Base-by-base conservation (phyloP, 106 monocot genomes). In the Dendrobium catenatum region DNA sequence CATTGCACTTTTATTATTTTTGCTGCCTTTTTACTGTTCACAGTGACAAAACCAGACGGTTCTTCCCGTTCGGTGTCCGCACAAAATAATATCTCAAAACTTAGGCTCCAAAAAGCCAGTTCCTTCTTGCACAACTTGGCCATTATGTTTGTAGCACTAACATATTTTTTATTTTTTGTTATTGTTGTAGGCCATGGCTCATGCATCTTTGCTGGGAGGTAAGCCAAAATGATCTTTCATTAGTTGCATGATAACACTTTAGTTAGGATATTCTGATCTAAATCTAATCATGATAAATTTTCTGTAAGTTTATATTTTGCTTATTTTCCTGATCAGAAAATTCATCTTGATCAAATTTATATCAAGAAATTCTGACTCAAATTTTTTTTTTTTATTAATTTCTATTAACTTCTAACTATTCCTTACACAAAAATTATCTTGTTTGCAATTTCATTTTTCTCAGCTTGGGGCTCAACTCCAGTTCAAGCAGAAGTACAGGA, bases 161-260 rank as follows among this genome's bases (percentile, higher is more conserved):
- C 61, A 61, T 61, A 0, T 61, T 61, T 1, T 51, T 73, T 48
- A 15, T 49, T 42, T 15, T 17, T 22, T 40, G 5, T 43, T 43
- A 2, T 24, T 61, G 3, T 78, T 83, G 72, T 79, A 95, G 95
- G 92, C 33, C 80, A 88, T 81, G 93, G 91, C 56, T 85, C 86
- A 51, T 96, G 96, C 82, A 88, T 96, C 77, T 96, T 93, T 76
- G 82, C 88, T 1, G 96, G 96, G 82, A 93, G 93, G 96, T 96
- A 47, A 84, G 84, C 86, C 18, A 2, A 56, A 2, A 22, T 46
- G 9, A 82, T 10, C 7, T 27, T 31, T 27, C 4, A 27, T 51
- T 13, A 51, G 10, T 48, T 48, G 7, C 48, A 48, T 48, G 48
- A 48, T 11, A 48, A 8, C 0, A 48, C 11, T 48, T 7, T 11